A percentile compares a stretch with the other conserved stretches of the same genome.
Conservation (phyloP, 2,329 filamentous ascomycete species). For the Aureobasidium mangrovei region DNA sequence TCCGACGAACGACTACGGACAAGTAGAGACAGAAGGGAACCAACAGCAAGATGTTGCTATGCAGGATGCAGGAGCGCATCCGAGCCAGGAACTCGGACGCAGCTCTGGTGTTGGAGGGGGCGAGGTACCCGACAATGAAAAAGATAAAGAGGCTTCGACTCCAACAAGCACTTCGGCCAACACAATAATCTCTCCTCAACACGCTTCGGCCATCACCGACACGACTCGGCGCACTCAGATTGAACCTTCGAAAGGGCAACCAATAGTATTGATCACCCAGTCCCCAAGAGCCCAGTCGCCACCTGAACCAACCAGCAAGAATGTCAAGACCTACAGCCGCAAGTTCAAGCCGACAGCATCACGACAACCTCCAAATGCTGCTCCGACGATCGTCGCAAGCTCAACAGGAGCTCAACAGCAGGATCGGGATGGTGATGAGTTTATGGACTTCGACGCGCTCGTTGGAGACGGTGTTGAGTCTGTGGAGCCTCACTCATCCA, state of each 20-base stretch:
- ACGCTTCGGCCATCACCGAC: not conserved
- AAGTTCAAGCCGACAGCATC: not conserved
- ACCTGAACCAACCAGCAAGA: not conserved
- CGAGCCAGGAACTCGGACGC: not conserved
- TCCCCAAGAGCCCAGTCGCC: not conserved
- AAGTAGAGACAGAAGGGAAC: not conserved
- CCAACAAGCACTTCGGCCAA: not conserved
- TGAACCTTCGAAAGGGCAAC: not conserved
- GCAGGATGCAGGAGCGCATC: not conserved
- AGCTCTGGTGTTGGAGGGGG: not conserved
- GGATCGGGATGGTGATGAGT: not conserved
- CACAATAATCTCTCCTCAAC: not conserved
- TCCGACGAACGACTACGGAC: not conserved
- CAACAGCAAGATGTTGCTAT: not conserved
- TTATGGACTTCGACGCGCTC: slow-evolving; percentile 4
- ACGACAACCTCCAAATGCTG: not conserved
- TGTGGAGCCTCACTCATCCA: slow-evolving; percentile 16
- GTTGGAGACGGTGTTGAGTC: not conserved
- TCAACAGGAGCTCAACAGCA: not conserved
- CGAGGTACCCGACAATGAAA: not conserved
- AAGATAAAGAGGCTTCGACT: not conserved
- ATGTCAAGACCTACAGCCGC: slow-evolving; percentile 2
- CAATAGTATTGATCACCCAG: slow-evolving; percentile 11
- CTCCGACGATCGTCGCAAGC: not conserved
- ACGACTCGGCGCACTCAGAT: not conserved